phyloP scores from a whole-genome alignment of 768 basidiomycete species.

The Tricholoma matsutake region DNA sequence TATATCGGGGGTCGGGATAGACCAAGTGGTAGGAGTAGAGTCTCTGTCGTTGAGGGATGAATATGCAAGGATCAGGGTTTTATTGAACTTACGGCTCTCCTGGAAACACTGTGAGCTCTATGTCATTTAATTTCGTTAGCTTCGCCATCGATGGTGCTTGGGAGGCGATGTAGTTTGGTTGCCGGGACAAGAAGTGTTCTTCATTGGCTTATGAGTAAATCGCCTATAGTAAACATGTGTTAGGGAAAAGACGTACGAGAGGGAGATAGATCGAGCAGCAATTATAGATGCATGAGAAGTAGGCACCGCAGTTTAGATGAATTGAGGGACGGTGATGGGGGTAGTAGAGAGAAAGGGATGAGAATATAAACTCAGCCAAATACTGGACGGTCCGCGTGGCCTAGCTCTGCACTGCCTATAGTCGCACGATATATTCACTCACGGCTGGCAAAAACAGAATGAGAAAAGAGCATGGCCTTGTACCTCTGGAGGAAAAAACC shows the following conservation, averaged over 20 bases:
- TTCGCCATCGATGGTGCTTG: not conserved
- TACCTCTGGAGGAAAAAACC: not conserved
- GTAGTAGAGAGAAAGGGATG: conserved; percentile 2
- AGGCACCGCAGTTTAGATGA: not conserved
- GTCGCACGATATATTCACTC: not conserved
- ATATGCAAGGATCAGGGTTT: not conserved
- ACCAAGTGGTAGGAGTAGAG: conserved; percentile 7
- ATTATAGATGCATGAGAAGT: conserved; percentile 18
- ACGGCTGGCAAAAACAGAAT: not conserved
- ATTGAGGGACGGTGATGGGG: conserved; percentile 3
- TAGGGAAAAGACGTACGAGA: conserved; percentile 4
- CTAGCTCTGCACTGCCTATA: conserved; percentile 4
- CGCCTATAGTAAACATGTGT: not conserved
- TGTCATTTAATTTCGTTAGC: conserved; percentile 1
- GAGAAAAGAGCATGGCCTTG: not conserved
- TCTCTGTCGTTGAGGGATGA: not conserved
- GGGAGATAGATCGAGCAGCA: not conserved
- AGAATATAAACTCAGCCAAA: conserved; percentile 4
- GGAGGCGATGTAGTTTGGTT: not conserved
- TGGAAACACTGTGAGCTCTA: conserved; percentile 2
- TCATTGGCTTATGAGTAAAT: not conserved
- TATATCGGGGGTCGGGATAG: conserved; percentile 9
- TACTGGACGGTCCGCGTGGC: conserved; percentile 2
- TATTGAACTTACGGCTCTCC: conserved; percentile 3
- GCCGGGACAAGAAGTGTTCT: no score